Base-by-base conservation (phyloP, 2,329 filamentous ascomycete genomes). In the Cordyceps tenuipes region DNA sequence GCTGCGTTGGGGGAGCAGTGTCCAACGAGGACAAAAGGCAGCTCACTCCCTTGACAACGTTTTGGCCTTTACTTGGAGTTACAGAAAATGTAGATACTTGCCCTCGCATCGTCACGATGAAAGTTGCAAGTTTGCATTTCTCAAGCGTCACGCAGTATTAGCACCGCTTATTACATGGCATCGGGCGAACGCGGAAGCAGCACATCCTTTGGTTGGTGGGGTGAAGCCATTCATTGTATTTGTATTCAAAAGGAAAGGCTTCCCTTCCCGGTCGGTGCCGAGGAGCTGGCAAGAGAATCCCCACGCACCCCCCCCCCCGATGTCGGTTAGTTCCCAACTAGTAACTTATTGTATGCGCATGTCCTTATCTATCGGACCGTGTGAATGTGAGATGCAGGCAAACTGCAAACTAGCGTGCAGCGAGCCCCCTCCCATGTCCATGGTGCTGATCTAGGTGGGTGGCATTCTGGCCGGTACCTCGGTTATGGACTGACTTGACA, bases 321-420 rank as follows among this genome's bases (percentile, higher is more conserved):
- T 58, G 56, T 58, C 56, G 56, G 56, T 58, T 34, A 21, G 36
- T 34, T 36, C 48, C 44, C 2, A 44, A 2, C 8, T 34, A 8
- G 31, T 6, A 34, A 34, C 8, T 8, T 17, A 43, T n/a, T 15
- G 12, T 19, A 46, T 31, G 19, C 29, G 54, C 53, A 50, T 3
- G 23, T 59, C 10, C 56, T 59, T 59, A 59, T 59, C 56, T 59
- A 36, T 58, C 56, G 49, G 23, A 51, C 12, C 47, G 36, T 43
- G 39, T 5, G 23, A 17, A n/a, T 15, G 39, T 5, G 23, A 17
- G 29, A 36, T 36, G 53, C 29, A 56, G 17, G 23, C 19, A 5
- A 29, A 10, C n/a, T 36, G 53, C 29, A 56, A 9, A 36, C 19
- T 17, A 29, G n/a, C n/a, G 39, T 34, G 15, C 29, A 49, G 19